phyloP scores from a whole-genome alignment of 1,139 yeast genomes.

The Tardiomyces depauwii region DNA sequence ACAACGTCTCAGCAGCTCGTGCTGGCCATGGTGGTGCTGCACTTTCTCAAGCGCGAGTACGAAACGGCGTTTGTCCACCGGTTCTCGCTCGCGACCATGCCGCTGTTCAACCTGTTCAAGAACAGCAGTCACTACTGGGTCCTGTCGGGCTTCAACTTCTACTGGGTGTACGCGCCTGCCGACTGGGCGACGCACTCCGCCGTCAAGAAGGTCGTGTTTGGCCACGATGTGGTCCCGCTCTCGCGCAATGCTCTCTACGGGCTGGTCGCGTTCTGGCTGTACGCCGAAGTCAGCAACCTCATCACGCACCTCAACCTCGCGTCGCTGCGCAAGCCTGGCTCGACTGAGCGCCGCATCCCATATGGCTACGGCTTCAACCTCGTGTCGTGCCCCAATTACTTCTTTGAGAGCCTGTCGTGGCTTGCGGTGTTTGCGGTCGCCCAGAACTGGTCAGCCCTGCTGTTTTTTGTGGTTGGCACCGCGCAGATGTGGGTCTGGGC shows the following conservation, averaged over 20 bases:
- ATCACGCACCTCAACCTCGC: conserved; percentile 55
- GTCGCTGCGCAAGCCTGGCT: conserved; percentile 38
- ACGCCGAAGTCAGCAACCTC: conserved; percentile 63
- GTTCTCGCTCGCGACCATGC: conserved; percentile 89
- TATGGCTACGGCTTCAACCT: conserved; percentile 37
- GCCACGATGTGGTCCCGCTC: conserved; percentile 15
- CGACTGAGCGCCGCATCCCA: conserved; percentile 41
- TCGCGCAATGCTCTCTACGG: conserved; percentile 11
- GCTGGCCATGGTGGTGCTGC: conserved; percentile 48
- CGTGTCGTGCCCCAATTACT: conserved; percentile 69
- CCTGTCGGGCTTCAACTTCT: conserved; percentile 66
- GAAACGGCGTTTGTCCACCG: conserved; percentile 78
- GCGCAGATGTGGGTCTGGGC: conserved; percentile 80
- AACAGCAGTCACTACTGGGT: conserved; percentile 90
- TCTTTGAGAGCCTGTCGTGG: conserved; percentile 78
- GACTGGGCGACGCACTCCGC: conserved; percentile 16
- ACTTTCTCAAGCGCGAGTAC: conserved; percentile 76
- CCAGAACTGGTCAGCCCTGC: conserved; percentile 65
- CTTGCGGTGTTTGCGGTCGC: conserved; percentile 53
- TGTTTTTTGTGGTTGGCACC: conserved; percentile 61
- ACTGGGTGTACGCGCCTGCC: conserved; percentile 58
- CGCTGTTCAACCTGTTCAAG: conserved; percentile 72
- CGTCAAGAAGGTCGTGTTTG: conserved; percentile 18
- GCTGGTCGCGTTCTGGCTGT: conserved; percentile 37
- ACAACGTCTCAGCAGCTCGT: conserved; percentile 44